Evolutionary conservation across 2,329 filamentous ascomycete species (phyloP), one percentile per base, ranked within the genome.

Genomic region (Trichoderma simmonsii): DNA sequence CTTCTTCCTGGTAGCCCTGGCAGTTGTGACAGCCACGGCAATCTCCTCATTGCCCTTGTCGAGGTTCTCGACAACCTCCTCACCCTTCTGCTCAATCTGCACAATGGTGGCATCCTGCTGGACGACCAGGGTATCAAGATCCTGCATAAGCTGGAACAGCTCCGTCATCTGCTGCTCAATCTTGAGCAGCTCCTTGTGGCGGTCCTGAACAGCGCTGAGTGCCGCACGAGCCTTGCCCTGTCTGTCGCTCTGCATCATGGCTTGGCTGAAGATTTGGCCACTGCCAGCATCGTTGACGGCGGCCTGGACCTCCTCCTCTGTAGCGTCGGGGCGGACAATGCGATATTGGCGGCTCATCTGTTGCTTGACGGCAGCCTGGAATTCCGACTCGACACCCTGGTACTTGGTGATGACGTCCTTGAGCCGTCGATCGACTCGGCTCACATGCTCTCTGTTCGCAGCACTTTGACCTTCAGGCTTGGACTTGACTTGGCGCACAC

Each of bases 91-190:
- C 83, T 97, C 94, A 77, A 98, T 97, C 76, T 93, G 89, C 74
- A 88, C 85, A 43, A 98, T 90, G 34, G 92, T 87, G 18, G 88
- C 90, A 77, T 97, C 95, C 82, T 98, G 95, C 84, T 97, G 91
- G 43, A 94, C 87, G 73, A 98, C 91, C 64, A 97, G 85, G 36
- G 91, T 90, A 76, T 97, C 93, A 84, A 98, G 91, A 76, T 98
- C 92, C 80, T 94, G 89, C 89, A 98, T 97, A 70, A 98, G 85
- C 82, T 96, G 90, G 6, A 92, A 90, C 71, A 99, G 86, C 82
- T 97, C 93, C 12, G 93, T 90, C 88, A 98, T 93, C 80, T 97
- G 93, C 79, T 89, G 86, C 85, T 97, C 94, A 79, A 98, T 97
- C 87, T 97, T 95, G 82, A 94, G 89, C 76, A 99, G 92, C 56